Evolutionary conservation across 106 monocot genomes (phyloP), one percentile per base, ranked within the genome.

Genomic region (Apostasia shenzhenica): DNA sequence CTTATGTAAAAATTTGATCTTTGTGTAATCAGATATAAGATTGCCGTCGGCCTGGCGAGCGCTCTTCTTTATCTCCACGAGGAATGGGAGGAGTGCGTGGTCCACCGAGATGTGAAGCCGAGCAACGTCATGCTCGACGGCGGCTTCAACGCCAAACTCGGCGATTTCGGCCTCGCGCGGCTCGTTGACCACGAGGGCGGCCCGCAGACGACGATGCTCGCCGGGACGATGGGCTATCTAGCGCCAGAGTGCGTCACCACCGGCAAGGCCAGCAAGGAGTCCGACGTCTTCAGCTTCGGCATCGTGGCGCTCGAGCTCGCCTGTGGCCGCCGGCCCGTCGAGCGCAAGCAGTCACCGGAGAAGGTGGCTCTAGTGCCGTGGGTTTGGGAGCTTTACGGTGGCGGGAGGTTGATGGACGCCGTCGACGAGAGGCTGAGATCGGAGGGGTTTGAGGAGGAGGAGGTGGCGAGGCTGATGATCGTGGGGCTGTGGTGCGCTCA

Each of bases 71-170:
- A 77, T 14, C 66, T 77, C 12, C 77, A 77, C 41, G 61, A 71
- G 12, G 77, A 66, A 45, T 77, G 70, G 70, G 77, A 77, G 55
- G 70, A 77, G 50, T 63, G 57, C 7, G 77, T 71, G 9, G 70
- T 77, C 45, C 77, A 77, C 57, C 63, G 77, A 38, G 72, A 72
- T 50, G 41, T 72, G 48, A 72, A 72, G 48, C 61, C 72, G 2
- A 72, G 72, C 38, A 77, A 77, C 41, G 71, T 77, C 53, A 64
- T 71, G 77, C 77, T 77, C 4, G 65, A 77, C 50, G 61, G 63
- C 3, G n/a, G n/a, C 3, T 77, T 70, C 49, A 52, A 77, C 6
- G 77, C 77, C 4, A 70, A 69, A 11, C 70, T 70, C 2, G 77
- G 70, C 2, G 71, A 77, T 41, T 77, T 77, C 40, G 77, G 77